Base-by-base conservation (phyloP, 805 yeast species). In the Saturnispora kantuleensis region DNA sequence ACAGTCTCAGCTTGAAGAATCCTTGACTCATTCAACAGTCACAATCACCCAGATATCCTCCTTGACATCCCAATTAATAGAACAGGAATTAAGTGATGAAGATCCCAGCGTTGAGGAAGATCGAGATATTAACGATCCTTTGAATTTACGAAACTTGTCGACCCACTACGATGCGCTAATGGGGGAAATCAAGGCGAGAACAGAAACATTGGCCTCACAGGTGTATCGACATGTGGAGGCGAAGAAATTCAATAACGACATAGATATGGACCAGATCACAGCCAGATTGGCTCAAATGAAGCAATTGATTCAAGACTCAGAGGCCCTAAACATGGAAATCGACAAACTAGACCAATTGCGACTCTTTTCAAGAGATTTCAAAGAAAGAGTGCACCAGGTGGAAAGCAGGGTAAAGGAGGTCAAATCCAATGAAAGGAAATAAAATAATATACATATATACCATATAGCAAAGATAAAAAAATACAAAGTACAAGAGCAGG, bases 161-260 rank as follows among this genome's bases (percentile, higher is more conserved):
- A 64, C 80, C 18, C 73, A 71, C 43, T 82, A 74, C 56, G 90
- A 84, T 53, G 79, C 81, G 52, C 59, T 84, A 34, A 57, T 82
- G 56, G 79, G 67, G 62, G 77, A 75, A 56, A 79, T 84, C 41
- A 70, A 71, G 38, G 84, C 78, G 48, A 69, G 71, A 43, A 69
- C 82, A 6, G 61, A 69, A 17, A 62, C 66, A 2, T 58, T 64
- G n/a, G 52, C 64, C 10, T 58, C 59, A 32, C 52, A 53, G 37
- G 58, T 64, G 1, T 57, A 52, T 13, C 39, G 50, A 6, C 57
- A 57, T 38, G 58, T 64, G 2, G 39, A 52, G 6, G 52, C 52
- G 5, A 52, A 56, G 10, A 57, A 58, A 41, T 39, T 39, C 5
- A 44, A 53, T 16, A 54, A 57, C 31, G 60, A 57, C 31, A 15